Conservation (phyloP, 1,139 yeast genomes). For the Sugiyamaella pinicola region DNA sequence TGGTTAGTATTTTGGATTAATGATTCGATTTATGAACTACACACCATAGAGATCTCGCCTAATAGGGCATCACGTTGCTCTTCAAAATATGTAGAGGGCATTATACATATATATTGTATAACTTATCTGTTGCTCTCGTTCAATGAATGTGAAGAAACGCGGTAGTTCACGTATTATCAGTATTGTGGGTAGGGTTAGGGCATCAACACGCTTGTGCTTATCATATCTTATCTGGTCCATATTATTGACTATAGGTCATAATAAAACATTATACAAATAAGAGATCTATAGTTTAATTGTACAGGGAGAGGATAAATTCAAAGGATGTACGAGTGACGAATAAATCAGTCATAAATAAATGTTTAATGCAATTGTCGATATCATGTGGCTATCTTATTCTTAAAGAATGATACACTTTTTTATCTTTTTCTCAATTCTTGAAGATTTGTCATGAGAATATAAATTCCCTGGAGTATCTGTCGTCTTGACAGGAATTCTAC, state of each 20-base stretch:
- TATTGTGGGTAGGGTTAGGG: neutral
- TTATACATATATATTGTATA: neutral
- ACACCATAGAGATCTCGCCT: slow-evolving; percentile 44
- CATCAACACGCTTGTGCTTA: neutral
- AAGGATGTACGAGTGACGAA: too few relatives aligned
- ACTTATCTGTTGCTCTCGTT: neutral
- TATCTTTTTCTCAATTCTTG: slow-evolving; percentile 5
- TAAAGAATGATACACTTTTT: slow-evolving; percentile 13
- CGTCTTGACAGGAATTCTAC: neutral
- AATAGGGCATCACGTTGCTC: slow-evolving; percentile 49
- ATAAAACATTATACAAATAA: neutral
- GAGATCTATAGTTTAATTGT: neutral
- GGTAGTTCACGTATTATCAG: neutral
- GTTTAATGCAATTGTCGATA: neutral
- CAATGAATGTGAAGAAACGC: neutral
- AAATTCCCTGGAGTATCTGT: neutral
- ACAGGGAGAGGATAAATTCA: too few relatives aligned
- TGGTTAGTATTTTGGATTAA: neutral
- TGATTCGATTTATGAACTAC: slow-evolving; percentile 16
- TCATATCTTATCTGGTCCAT: neutral
- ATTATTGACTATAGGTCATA: neutral
- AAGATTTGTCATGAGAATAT: neutral
- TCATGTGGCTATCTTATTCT: neutral
- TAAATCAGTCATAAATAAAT: neutral
- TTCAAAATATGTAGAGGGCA: slow-evolving; percentile 43